Percentiles rank a stretch among this genome's conserved stretches.
phyloP scores from a whole-genome alignment of 805 yeast genomes.

The Hanseniaspora pseudoguilliermondii region DNA sequence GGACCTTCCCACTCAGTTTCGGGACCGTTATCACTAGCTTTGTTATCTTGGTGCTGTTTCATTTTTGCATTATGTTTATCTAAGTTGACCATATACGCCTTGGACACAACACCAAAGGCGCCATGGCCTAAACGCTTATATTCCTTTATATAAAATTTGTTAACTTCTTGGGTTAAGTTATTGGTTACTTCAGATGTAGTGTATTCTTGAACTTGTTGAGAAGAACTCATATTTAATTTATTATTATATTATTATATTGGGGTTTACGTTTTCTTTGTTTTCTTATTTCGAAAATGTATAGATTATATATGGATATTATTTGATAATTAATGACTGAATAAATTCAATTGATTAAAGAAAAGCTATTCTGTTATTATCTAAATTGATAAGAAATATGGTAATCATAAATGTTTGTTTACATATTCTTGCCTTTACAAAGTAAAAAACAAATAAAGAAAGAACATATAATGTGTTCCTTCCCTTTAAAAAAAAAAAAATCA shows the following conservation, averaged over 20 bases:
- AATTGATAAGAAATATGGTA: too few species aligned
- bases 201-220: constrained; percentile 12
- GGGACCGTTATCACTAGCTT: not conserved
- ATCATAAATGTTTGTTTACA: too few species aligned
- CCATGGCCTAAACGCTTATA: constrained; percentile 72
- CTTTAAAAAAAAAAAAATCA: not conserved
- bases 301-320: too few species aligned
- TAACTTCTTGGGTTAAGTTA: constrained; percentile 38
- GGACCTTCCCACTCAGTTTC: constrained; percentile 52
- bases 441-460: too few species aligned
- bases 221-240: constrained; percentile 1
- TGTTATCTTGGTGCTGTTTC: constrained; percentile 12
- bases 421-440: too few species aligned
- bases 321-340: too few species aligned
- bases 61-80: constrained; percentile 25
- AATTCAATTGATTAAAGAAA: too few species aligned
- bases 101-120: constrained; percentile 75
- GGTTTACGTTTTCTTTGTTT: too few species aligned
- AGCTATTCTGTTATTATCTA: too few species aligned
- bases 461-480: not conserved
- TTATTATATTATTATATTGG: not conserved
- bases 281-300: too few species aligned
- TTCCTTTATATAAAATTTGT: constrained; percentile 58
- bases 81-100: constrained; percentile 39
- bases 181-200: constrained; percentile 38